Evolutionary conservation across 306 rosid genomes (phyloP).

Genomic region (Lablab purpureus): DNA sequence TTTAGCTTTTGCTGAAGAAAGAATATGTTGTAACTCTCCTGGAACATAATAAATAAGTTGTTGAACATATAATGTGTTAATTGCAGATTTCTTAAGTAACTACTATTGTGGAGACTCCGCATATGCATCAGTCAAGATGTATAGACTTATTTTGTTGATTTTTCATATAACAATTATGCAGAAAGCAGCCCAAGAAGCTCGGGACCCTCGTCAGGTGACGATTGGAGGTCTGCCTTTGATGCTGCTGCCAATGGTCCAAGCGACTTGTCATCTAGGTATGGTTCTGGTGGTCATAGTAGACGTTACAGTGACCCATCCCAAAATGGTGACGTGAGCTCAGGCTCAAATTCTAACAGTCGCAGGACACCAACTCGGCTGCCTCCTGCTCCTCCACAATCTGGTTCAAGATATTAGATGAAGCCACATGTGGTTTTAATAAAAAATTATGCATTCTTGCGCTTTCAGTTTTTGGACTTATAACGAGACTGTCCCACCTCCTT

Average conservation of each 20-base stretch:
- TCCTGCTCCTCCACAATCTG: slow-evolving; percentile 61
- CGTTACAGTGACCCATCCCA: slow-evolving; percentile 67
- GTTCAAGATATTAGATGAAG: slow-evolving; percentile 56
- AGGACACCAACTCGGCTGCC: slow-evolving; percentile 63
- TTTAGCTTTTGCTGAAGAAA: slow-evolving; percentile 14
- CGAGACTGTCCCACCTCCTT: slow-evolving; percentile 42
- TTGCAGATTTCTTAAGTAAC: slow-evolving; percentile 1
- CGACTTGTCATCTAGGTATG: slow-evolving; percentile 55
- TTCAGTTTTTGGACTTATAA: slow-evolving; percentile 39
- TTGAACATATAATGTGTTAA: slow-evolving; percentile 4
- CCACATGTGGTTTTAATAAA: slow-evolving; percentile 33
- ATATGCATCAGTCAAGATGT: slow-evolving; percentile 34
- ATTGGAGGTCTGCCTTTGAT: slow-evolving; percentile 71
- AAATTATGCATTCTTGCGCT: slow-evolving; percentile 39
- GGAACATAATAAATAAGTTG: not conserved
- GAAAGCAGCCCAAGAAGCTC: slow-evolving; percentile 57
- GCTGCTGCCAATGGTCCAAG: slow-evolving; percentile 63
- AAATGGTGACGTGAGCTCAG: slow-evolving; percentile 56
- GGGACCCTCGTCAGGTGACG: slow-evolving; percentile 54
- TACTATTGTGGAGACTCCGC: not conserved
- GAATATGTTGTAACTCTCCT: not conserved
- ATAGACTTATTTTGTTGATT: not conserved
- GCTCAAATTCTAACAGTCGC: slow-evolving; percentile 60
- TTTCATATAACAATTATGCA: slow-evolving; percentile 43
- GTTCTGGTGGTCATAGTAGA: slow-evolving; percentile 64